Evolutionary conservation across 148 eudicot species (phyloP).

Genomic region (Selenicereus undatus): DNA sequence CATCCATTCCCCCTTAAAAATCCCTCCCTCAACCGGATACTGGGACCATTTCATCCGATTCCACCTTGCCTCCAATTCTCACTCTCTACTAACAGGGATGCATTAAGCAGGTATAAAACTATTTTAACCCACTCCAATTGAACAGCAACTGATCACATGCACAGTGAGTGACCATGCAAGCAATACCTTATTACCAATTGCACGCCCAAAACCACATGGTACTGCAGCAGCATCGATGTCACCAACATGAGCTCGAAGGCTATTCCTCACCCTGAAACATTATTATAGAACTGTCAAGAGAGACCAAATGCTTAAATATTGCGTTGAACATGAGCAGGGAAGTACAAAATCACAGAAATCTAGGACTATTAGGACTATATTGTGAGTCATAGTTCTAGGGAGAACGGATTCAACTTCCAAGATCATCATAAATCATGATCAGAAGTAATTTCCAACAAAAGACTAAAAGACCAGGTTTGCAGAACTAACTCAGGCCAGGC

Average conservation of each 20-base stretch:
- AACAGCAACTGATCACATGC: not conserved
- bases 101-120: not conserved
- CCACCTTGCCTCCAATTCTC: slow-evolving; percentile 2
- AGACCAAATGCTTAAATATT: not conserved
- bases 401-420: not conserved
- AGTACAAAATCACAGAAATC: not conserved
- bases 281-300: slow-evolving; percentile 10
- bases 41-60: not conserved
- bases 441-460: not conserved
- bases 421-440: not conserved
- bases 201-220: slow-evolving; percentile 94
- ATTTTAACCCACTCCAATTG: too few relatives aligned
- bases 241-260: slow-evolving; percentile 60
- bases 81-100: not conserved
- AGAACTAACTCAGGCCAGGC: not conserved
- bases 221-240: slow-evolving; percentile 94
- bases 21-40: not conserved
- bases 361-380: not conserved
- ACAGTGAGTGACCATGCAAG: slow-evolving; percentile 6
- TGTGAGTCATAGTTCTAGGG: not conserved
- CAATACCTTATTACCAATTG: slow-evolving; percentile 90
- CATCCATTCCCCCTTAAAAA: too few relatives aligned
- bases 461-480: not conserved
- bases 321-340: not conserved
- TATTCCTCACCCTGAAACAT: slow-evolving; percentile 68